phyloP scores from a whole-genome alignment of 805 yeast genomes.

The Metschnikowia arizonensis region DNA sequence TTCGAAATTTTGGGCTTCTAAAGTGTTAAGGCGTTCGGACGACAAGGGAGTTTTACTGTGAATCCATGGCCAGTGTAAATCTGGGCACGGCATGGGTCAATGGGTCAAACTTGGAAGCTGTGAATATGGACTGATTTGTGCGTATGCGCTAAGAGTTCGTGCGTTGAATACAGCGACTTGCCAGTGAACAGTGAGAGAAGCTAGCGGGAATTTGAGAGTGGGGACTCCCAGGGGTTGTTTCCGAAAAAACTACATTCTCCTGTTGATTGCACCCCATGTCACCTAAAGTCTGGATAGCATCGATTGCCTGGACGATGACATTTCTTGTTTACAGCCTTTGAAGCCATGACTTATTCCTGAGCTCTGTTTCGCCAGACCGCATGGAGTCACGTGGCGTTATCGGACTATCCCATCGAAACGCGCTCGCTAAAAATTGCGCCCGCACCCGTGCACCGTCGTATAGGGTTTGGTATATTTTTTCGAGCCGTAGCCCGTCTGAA shows the following conservation, averaged over 20 bases:
- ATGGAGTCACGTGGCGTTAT: conserved; percentile 4
- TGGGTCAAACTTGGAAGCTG: background rate
- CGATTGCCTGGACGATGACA: no score
- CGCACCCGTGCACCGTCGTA: conserved; percentile 20
- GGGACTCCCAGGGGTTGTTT: background rate
- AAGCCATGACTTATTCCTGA: conserved; percentile 2
- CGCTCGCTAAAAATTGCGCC: conserved; percentile 5
- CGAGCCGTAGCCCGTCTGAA: background rate
- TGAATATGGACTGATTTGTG: conserved; percentile 3
- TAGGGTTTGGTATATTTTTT: conserved; percentile 4
- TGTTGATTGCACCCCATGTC: no score
- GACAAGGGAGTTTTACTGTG: background rate
- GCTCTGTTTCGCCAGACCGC: conserved; percentile 6
- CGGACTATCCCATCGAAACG: conserved; percentile 2
- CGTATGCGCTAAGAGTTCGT: conserved; percentile 3
- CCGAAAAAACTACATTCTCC: background rate
- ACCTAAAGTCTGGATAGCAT: no score
- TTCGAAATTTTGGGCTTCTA: background rate
- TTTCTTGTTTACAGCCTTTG: background rate
- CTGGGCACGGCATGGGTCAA: background rate
- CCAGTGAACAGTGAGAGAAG: background rate
- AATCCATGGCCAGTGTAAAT: background rate
- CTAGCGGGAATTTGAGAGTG: background rate
- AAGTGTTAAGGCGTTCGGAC: background rate
- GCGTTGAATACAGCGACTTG: background rate